Percentiles rank a stretch among this genome's conserved stretches.
These are phyloP conservation scores for Lathyrus oleraceus DNA, from an alignment of 306 rosid species.

Conservation along the genomic window DNA sequence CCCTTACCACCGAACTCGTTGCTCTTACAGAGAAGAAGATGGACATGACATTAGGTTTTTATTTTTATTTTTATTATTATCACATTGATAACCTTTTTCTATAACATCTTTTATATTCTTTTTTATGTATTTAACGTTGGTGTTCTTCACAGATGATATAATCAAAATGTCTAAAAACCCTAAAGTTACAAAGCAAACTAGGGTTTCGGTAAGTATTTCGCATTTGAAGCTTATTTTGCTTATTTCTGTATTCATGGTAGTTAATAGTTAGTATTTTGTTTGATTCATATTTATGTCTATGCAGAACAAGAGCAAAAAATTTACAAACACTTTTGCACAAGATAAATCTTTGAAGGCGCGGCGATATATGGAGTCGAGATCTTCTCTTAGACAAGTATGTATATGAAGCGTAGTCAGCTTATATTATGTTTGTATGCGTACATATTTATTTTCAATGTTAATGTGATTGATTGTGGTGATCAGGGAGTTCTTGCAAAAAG, in stretches of 20 bases:
- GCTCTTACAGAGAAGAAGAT: slow-evolving; percentile 97
- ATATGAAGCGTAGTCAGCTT: not conserved
- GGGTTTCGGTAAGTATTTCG: slow-evolving; percentile 55
- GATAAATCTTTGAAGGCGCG: slow-evolving; percentile 61
- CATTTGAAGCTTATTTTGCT: not conserved
- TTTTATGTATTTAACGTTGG: slow-evolving; percentile 3
- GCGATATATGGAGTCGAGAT: slow-evolving; percentile 67
- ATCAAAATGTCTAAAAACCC: slow-evolving; percentile 74
- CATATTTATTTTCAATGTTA: not conserved
- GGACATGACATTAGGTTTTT: slow-evolving; percentile 89
- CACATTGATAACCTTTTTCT: not conserved
- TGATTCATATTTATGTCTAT: not conserved
- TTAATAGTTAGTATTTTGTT: slow-evolving; percentile 1
- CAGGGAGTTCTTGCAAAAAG: slow-evolving; percentile 83
- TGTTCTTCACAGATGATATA: slow-evolving; percentile 60
- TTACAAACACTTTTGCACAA: slow-evolving; percentile 50
- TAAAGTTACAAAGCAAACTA: slow-evolving; percentile 46
- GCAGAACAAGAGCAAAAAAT: slow-evolving; percentile 71
- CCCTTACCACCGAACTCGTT: slow-evolving; percentile 67
- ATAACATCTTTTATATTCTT: not conserved
- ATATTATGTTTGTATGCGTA: not conserved
- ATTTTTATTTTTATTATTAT: not conserved
- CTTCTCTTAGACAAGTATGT: slow-evolving; percentile 82
- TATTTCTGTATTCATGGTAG: not conserved
- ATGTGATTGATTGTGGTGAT: not conserved